phyloP scores from a whole-genome alignment of 441 rosid genomes.

The Eugenia klotzschiana region DNA sequence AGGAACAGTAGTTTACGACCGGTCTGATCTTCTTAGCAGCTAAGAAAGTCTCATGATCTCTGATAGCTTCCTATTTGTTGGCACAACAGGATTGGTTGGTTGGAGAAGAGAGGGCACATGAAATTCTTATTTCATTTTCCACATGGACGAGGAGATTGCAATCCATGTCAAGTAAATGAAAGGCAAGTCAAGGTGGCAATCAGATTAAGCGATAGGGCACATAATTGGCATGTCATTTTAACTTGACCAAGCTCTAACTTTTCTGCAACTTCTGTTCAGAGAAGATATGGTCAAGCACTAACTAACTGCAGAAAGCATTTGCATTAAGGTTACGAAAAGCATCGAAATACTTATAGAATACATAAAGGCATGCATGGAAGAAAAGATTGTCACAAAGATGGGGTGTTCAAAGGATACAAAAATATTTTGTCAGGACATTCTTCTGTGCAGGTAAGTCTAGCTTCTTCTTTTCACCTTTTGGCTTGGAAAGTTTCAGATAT shows the following conservation, averaged over 20 bases:
- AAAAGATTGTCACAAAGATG: background rate
- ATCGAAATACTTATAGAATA: background rate
- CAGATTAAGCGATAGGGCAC: background rate
- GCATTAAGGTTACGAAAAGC: background rate
- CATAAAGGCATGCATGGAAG: background rate
- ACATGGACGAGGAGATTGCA: background rate
- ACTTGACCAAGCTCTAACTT: background rate
- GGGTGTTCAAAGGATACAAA: conserved; percentile 58
- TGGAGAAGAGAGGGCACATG: background rate
- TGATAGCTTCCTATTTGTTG: background rate
- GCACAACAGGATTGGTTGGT: background rate
- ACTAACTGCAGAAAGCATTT: background rate
- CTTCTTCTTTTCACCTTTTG: conserved; percentile 45
- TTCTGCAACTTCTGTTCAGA: background rate
- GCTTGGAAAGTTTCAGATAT: conserved; percentile 27
- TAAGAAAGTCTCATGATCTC: background rate
- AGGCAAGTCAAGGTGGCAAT: background rate
- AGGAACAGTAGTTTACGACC: background rate
- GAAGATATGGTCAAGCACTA: background rate
- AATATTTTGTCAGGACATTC: conserved; percentile 82
- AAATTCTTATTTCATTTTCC: background rate
- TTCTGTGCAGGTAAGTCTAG: conserved; percentile 85
- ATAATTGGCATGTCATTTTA: background rate
- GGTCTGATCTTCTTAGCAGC: background rate
- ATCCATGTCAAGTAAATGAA: background rate